These are phyloP conservation scores for Candida smagusa DNA, from an alignment of 1,139 yeast species.

Conservation along the genomic window DNA sequence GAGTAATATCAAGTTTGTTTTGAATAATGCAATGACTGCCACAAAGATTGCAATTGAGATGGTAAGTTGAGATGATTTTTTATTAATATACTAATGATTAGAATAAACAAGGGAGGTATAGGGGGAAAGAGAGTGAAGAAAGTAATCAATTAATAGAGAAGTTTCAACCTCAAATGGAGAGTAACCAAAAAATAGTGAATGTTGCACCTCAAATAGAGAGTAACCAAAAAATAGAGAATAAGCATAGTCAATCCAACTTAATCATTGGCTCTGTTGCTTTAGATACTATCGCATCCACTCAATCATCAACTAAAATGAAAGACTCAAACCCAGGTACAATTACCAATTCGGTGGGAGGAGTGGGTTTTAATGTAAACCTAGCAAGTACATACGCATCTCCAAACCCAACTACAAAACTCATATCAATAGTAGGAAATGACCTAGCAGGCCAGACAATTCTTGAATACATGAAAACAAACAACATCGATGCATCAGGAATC, in stretches of 20 bases:
- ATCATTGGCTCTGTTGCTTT: constrained; percentile 70
- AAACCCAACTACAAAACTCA: constrained; percentile 29
- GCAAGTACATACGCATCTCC: constrained; percentile 37
- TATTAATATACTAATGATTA: no score
- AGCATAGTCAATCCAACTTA: no score
- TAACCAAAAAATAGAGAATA: no score
- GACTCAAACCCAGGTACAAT: constrained; percentile 77
- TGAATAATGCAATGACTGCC: constrained; percentile 71
- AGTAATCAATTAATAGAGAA: no score
- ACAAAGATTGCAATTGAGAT: constrained; percentile 62
- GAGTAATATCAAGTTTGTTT: constrained; percentile 72
- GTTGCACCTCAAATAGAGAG: no score
- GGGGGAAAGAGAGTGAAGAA: not conserved
- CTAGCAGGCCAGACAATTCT: constrained; percentile 46
- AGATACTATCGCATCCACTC: constrained; percentile 57
- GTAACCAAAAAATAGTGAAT: no score
- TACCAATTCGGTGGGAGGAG: constrained; percentile 70
- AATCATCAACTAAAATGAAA: constrained; percentile 27
- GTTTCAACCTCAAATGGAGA: no score
- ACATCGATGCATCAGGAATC: constrained; percentile 44
- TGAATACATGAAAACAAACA: constrained; percentile 20
- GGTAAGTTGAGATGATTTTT: constrained; percentile 12
- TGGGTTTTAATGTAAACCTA: constrained; percentile 70
- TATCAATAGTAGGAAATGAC: constrained; percentile 63
- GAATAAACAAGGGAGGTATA: no score